These are phyloP conservation scores for Fusarium torreyae DNA, from an alignment of 2,329 filamentous ascomycete species.

Conservation along the genomic window DNA sequence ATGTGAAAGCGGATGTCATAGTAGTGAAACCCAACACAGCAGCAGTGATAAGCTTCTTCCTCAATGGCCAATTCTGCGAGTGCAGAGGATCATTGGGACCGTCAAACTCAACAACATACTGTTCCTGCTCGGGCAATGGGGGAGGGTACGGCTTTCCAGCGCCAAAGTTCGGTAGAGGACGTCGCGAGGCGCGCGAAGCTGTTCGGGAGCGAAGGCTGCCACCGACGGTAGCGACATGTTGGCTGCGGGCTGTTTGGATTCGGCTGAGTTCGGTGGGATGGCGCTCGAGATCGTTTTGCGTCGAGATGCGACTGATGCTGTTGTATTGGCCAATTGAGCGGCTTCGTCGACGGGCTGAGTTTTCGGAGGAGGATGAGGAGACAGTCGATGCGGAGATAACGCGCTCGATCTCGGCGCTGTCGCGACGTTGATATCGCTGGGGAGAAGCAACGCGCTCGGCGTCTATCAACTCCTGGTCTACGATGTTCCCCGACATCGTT, in stretches of 20 bases:
- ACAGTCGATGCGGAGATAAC: constrained; percentile 68
- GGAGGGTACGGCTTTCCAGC: constrained; percentile 83
- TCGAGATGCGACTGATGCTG: constrained; percentile 73
- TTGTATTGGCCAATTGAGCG: constrained; percentile 52
- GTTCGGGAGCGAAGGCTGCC: constrained; percentile 56
- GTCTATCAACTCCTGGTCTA: constrained; percentile 68
- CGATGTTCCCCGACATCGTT: constrained; percentile 63
- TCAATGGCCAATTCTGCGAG: constrained; percentile 87
- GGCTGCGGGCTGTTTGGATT: constrained; percentile 78
- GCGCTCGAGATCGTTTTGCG: constrained; percentile 77
- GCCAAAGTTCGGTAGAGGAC: constrained; percentile 78
- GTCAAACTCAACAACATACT: constrained; percentile 89
- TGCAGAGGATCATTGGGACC: constrained; percentile 87
- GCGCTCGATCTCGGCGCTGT: constrained; percentile 72
- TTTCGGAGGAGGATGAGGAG: constrained; percentile 64
- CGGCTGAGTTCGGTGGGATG: constrained; percentile 79
- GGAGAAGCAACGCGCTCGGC: constrained; percentile 71
- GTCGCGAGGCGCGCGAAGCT: constrained; percentile 64
- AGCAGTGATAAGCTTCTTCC: constrained; percentile 81
- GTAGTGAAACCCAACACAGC: constrained; percentile 82
- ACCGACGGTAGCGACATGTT: constrained; percentile 82
- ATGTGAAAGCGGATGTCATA: constrained; percentile 78
- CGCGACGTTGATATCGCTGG: constrained; percentile 56
- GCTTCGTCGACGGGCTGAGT: constrained; percentile 33
- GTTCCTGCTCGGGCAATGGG: constrained; percentile 76